These are phyloP conservation scores for Ascocoryne sarcoides DNA, from an alignment of 2,329 filamentous ascomycete genomes.

Conservation along the genomic window DNA sequence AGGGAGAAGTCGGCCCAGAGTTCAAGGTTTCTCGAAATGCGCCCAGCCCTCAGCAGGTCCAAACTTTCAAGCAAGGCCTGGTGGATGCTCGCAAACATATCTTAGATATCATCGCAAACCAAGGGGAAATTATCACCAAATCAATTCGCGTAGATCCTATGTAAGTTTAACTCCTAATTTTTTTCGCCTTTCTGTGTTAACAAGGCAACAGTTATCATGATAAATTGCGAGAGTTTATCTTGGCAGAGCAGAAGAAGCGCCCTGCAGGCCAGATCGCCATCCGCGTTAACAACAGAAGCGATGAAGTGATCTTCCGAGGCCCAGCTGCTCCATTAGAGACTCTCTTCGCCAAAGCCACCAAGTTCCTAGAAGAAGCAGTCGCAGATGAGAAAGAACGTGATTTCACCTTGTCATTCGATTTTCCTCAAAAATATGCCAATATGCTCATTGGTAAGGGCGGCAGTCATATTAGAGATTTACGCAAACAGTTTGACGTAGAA, in stretches of 20 bases:
- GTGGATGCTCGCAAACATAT: conserved; percentile 49
- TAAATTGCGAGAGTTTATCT: conserved; percentile 54
- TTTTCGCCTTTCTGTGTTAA: conserved; percentile 21
- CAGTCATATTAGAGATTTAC: conserved; percentile 56
- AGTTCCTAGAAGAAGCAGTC: conserved; percentile 80
- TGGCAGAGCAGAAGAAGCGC: conserved; percentile 51
- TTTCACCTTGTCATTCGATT: conserved; percentile 79
- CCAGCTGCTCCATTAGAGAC: conserved; percentile 64
- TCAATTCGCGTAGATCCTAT: conserved; percentile 51
- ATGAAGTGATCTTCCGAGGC: conserved; percentile 65
- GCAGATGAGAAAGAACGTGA: conserved; percentile 90
- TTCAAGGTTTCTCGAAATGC: conserved; percentile 48
- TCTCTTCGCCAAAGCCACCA: conserved; percentile 62
- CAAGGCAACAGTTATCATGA: conserved; percentile 47
- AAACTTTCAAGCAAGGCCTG: conserved; percentile 46
- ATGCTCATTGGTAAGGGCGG: conserved; percentile 65
- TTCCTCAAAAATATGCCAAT: conserved; percentile 90
- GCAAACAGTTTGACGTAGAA: conserved; percentile 59
- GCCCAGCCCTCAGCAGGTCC: conserved; percentile 41
- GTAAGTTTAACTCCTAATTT: conserved; percentile 27
- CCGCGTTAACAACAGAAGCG: conserved; percentile 49
- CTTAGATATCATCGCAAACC: conserved; percentile 47
- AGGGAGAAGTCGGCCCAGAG: conserved; percentile 47
- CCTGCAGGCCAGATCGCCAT: conserved; percentile 50
- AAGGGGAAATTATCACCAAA: conserved; percentile 43